Conservation (phyloP, 2,329 filamentous ascomycete species). For the Calonectria montana region DNA sequence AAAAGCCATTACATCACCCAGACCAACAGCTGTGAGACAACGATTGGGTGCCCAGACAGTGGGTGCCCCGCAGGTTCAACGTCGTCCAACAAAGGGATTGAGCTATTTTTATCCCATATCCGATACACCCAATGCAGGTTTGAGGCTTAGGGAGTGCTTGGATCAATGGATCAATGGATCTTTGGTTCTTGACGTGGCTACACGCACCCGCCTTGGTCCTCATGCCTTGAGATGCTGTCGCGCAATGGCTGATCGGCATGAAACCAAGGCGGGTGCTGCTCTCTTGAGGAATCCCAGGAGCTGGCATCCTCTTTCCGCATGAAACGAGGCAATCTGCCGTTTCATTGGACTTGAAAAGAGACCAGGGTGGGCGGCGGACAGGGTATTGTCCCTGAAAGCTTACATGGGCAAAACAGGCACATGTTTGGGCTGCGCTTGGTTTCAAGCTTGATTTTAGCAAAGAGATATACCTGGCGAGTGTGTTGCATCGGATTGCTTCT, state of each 20-base stretch:
- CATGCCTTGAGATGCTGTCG: neutral
- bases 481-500: neutral
- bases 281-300: neutral
- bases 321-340: neutral
- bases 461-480: neutral
- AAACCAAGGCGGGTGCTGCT: neutral
- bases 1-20: neutral
- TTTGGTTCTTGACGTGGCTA: neutral
- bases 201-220: neutral
- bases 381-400: neutral
- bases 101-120: neutral
- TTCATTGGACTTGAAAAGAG: neutral
- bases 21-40: neutral
- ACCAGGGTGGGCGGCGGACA: neutral
- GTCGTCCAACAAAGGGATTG: neutral
- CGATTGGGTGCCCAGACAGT: no score
- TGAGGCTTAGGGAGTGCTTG: neutral
- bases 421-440: neutral
- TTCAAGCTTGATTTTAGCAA: conserved; percentile 2
- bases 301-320: neutral
- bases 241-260: neutral
- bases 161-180: neutral
- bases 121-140: neutral
- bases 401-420: neutral
- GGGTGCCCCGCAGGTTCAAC: neutral